phyloP scores from a whole-genome alignment of 805 yeast species.

The Lipomyces anomalus region DNA sequence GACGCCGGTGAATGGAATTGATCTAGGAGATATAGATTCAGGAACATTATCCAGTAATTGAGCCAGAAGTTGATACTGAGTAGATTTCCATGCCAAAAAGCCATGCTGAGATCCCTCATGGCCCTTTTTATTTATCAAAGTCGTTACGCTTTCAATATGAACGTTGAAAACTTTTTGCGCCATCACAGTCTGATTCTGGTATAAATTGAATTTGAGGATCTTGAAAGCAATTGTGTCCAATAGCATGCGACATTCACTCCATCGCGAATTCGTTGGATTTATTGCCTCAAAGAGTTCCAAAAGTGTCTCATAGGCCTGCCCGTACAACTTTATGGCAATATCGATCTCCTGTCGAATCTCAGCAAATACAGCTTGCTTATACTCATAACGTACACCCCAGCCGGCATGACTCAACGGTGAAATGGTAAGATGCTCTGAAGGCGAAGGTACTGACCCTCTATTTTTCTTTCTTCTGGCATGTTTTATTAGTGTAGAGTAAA shows the following conservation, averaged over 20 bases:
- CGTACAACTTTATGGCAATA: conserved; percentile 46
- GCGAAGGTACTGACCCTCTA: conserved; percentile 17
- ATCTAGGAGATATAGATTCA: conserved; percentile 36
- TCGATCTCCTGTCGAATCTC: conserved; percentile 47
- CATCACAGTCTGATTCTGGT: conserved; percentile 50
- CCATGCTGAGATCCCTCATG: conserved; percentile 31
- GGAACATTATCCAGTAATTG: conserved; percentile 51
- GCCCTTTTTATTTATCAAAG: conserved; percentile 33
- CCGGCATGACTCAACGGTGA: conserved; percentile 31
- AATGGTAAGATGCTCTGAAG: conserved; percentile 14
- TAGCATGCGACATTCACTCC: conserved; percentile 45
- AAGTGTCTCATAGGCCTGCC: conserved; percentile 49
- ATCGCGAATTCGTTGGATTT: conserved; percentile 28
- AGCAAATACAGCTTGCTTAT: conserved; percentile 47
- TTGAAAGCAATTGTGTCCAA: conserved; percentile 57
- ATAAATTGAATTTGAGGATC: conserved; percentile 55
- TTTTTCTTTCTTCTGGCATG: conserved; percentile 38
- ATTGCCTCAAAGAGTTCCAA: conserved; percentile 37
- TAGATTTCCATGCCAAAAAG: conserved; percentile 49
- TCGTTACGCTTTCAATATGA: conserved; percentile 52
- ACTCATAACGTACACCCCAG: conserved; percentile 48
- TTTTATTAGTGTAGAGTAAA: conserved; percentile 40
- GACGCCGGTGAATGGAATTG: conserved; percentile 31
- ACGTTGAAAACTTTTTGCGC: conserved; percentile 60
- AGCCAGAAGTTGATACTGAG: conserved; percentile 64